Conservation (phyloP, 176 grass and related monocot species). For the Ananas comosus region DNA sequence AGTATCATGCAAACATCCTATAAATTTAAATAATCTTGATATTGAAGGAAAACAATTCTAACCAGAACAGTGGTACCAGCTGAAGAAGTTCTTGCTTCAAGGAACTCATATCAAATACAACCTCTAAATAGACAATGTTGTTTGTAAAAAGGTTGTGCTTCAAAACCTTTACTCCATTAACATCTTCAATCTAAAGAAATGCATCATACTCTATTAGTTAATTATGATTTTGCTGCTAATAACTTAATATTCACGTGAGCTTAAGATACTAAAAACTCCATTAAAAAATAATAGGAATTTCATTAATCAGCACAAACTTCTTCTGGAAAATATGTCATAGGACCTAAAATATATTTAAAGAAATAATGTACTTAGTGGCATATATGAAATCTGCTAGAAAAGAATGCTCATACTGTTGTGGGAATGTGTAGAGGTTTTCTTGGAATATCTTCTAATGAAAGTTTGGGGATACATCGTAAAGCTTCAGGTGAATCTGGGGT, state of each 20-base stretch:
- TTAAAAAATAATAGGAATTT: too few relatives aligned
- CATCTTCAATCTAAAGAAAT: constrained; percentile 60
- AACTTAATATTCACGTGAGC: neutral
- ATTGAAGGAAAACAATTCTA: constrained; percentile 19
- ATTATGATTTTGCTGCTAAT: neutral
- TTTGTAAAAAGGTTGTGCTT: constrained; percentile 98
- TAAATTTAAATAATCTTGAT: neutral
- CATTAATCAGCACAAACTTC: too few relatives aligned
- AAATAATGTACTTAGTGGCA: neutral
- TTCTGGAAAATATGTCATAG: too few relatives aligned
- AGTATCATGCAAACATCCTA: neutral
- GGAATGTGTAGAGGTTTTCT: constrained; percentile 75
- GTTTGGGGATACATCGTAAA: constrained; percentile 71
- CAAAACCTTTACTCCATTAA: constrained; percentile 88
- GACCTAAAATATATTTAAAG: too few relatives aligned
- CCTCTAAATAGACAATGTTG: too few relatives aligned
- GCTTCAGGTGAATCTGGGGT: constrained; percentile 95
- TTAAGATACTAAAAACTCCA: neutral
- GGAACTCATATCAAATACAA: too few relatives aligned
- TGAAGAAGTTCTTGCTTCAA: too few relatives aligned
- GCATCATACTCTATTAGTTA: neutral
- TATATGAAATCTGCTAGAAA: neutral
- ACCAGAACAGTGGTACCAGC: constrained; percentile 98
- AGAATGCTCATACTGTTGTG: constrained; percentile 41
- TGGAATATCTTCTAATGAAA: constrained; percentile 89